Evolutionary conservation across 208 protist species (phyloP).

Genomic region (Wallacemonas collosoma): DNA sequence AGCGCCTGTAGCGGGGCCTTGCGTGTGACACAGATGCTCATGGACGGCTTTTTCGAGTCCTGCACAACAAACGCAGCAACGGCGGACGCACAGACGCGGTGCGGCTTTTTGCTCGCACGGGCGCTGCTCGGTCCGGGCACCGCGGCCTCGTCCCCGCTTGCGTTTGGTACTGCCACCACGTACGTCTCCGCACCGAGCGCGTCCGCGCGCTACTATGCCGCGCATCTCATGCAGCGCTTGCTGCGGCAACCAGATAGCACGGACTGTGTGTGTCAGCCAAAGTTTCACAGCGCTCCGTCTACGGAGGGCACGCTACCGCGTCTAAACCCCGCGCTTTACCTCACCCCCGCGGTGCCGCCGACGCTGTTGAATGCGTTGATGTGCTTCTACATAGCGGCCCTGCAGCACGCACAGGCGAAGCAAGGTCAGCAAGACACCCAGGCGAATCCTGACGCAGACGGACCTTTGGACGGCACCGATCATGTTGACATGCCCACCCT

Average conservation of each 20-base stretch:
- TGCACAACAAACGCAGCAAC: conserved; percentile 6
- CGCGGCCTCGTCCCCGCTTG: too few relatives aligned
- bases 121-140: conserved; percentile 11
- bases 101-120: background rate
- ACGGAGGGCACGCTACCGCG: conserved; percentile 5
- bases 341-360: conserved; percentile 11
- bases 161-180: background rate
- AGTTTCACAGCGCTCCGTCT: background rate
- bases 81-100: background rate
- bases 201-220: conserved; percentile 74
- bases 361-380: conserved; percentile 14
- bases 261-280: conserved; percentile 1
- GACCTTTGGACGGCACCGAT: background rate
- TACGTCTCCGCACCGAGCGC: conserved; percentile 16
- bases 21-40: conserved; percentile 12
- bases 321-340: background rate
- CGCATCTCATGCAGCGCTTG: conserved; percentile 53
- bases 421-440: background rate
- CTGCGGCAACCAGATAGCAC: conserved; percentile 31
- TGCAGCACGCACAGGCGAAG: background rate
- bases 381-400: conserved; percentile 11
- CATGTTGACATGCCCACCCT: conserved; percentile 1
- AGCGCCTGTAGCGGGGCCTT: background rate
- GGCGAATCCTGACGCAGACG: background rate
- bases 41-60: conserved; percentile 15